These are phyloP conservation scores for Mycena galopus DNA, from an alignment of 768 basidiomycete genomes.

Conservation along the genomic window DNA sequence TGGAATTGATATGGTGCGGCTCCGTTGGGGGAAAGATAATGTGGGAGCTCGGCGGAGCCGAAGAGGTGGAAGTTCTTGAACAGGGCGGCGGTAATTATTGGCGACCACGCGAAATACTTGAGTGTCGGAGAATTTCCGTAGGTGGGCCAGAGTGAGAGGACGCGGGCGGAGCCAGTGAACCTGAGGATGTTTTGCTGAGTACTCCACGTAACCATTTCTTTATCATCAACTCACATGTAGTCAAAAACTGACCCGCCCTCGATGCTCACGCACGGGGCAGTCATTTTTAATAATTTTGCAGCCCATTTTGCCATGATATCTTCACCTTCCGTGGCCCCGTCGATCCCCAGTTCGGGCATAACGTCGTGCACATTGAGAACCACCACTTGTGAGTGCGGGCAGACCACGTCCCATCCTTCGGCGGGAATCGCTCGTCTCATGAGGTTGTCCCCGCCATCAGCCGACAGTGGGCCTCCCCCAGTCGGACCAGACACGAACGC, in stretches of 20 bases:
- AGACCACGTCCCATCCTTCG: constrained; percentile 14
- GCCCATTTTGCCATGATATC: constrained; percentile 20
- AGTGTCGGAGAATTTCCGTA: constrained; percentile 20
- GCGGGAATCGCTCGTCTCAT: not conserved
- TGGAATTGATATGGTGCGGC: not conserved
- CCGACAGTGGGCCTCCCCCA: constrained; percentile 6
- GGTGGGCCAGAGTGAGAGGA: constrained; percentile 21
- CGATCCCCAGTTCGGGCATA: not conserved
- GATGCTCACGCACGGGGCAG: constrained; percentile 9
- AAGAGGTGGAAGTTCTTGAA: constrained; percentile 16
- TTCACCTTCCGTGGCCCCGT: not conserved
- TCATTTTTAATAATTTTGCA: not conserved
- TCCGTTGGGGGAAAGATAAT: not conserved
- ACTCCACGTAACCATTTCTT: not conserved
- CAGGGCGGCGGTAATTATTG: constrained; percentile 22
- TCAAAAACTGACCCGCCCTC: constrained; percentile 6
- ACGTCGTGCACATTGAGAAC: not conserved
- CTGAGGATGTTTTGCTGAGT: too few species aligned
- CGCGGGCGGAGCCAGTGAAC: not conserved
- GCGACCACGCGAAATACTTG: constrained; percentile 28
- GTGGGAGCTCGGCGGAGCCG: not conserved
- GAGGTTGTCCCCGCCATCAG: not conserved
- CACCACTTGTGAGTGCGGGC: not conserved
- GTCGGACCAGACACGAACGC: constrained; percentile 27
- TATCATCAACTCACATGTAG: constrained; percentile 5